Percentiles rank a stretch among this genome's conserved stretches.
Evolutionary conservation across 441 rosid species (phyloP).

Genomic region (Brassica balearica): DNA sequence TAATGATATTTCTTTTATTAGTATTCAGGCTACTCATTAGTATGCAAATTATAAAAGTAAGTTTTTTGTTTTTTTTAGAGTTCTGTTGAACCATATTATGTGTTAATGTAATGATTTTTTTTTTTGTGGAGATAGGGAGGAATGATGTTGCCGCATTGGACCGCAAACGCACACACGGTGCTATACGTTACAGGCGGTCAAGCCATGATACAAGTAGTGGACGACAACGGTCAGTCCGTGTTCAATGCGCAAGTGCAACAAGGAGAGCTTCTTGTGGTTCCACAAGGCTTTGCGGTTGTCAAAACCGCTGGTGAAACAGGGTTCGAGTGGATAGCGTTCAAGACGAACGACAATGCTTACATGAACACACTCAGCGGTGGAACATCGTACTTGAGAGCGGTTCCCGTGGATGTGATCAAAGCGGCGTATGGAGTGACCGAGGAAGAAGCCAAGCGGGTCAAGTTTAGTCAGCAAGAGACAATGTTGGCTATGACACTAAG

Average conservation of each 20-base stretch:
- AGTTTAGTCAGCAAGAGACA: conserved; percentile 52
- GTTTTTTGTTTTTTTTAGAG: not conserved
- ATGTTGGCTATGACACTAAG: conserved; percentile 43
- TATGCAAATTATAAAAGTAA: not conserved
- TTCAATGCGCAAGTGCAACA: conserved; percentile 55
- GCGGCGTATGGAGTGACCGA: conserved; percentile 53
- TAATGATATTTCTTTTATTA: not conserved
- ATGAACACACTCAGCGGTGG: conserved; percentile 58
- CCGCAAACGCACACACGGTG: conserved; percentile 63
- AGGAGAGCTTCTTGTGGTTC: conserved; percentile 68
- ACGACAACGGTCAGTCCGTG: conserved; percentile 59
- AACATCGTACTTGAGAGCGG: conserved; percentile 58
- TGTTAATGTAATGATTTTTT: not conserved
- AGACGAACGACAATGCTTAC: conserved; percentile 67
- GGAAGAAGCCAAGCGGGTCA: conserved; percentile 67
- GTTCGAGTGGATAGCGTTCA: conserved; percentile 74
- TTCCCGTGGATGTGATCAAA: conserved; percentile 65
- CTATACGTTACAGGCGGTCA: conserved; percentile 60
- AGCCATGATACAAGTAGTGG: conserved; percentile 62
- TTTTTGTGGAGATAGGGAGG: conserved; percentile 34
- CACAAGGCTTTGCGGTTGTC: conserved; percentile 66
- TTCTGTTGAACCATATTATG: not conserved
- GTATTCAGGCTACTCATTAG: not conserved
- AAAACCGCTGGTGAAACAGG: conserved; percentile 55
- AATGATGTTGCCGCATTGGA: conserved; percentile 67